These are phyloP conservation scores for Polytolypa hystricis DNA, from an alignment of 2,329 filamentous ascomycete species.

Conservation along the genomic window DNA sequence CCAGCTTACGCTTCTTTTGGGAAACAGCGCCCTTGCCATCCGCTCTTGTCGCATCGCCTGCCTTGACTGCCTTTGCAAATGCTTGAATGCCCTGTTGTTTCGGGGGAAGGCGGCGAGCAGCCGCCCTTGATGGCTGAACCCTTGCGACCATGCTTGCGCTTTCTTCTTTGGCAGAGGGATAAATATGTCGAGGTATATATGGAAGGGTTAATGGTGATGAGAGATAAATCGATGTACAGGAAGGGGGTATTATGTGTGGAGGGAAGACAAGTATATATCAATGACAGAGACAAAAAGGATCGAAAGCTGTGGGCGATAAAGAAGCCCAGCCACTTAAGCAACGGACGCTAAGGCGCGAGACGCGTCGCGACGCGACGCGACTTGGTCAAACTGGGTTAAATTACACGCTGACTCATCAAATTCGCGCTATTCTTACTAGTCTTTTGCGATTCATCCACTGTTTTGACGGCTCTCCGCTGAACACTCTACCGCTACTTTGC, in stretches of 20 bases:
- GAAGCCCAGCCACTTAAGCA: no score
- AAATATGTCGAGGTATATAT: neutral
- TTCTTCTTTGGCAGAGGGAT: neutral
- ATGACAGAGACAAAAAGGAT: neutral
- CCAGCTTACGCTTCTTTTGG: conserved; percentile 32
- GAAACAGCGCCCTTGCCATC: conserved; percentile 21
- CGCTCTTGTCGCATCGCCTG: conserved; percentile 19
- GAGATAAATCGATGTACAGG: neutral
- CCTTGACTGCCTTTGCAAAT: conserved; percentile 36
- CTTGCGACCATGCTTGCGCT: conserved; percentile 5
- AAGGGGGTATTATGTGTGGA: no score
- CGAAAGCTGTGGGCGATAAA: neutral
- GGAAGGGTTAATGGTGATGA: neutral
- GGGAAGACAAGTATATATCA: no score
- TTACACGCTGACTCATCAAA: no score
- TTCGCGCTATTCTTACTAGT: no score
- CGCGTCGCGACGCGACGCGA: neutral
- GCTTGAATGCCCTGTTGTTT: conserved; percentile 32
- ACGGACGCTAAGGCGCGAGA: neutral
- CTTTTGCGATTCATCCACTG: no score
- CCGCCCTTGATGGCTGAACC: conserved; percentile 12
- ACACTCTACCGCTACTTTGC: no score
- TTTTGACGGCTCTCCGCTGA: no score
- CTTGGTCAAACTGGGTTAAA: no score
- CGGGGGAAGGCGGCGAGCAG: conserved; percentile 21